Conservation (phyloP, 805 yeast genomes). For the Grigorovia humatica region DNA sequence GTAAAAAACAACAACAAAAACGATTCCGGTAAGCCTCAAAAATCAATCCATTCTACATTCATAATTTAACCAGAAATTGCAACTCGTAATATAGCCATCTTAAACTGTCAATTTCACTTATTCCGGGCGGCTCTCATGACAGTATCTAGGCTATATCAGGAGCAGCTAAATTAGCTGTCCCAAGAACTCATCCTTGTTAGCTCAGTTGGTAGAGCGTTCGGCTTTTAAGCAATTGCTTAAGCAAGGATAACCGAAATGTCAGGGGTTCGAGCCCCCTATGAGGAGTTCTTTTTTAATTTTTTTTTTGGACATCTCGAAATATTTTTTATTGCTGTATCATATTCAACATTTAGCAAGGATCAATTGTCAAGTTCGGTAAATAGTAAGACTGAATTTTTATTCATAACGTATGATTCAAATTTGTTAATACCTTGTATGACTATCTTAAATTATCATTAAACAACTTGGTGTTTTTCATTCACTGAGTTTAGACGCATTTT, state of each 20-base stretch:
- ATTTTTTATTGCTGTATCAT: neutral
- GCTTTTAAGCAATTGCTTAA: slow-evolving; percentile 45
- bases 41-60: too few species aligned
- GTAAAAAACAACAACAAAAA: too few species aligned
- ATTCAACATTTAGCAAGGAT: slow-evolving; percentile 33
- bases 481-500: too few species aligned
- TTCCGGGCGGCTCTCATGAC: too few species aligned
- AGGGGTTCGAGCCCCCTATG: slow-evolving; percentile 44
- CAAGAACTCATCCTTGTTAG: slow-evolving; percentile 41
- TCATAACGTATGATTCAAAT: slow-evolving; percentile 69
- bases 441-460: slow-evolving; percentile 25
- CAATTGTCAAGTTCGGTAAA: slow-evolving; percentile 45
- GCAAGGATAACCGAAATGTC: slow-evolving; percentile 38
- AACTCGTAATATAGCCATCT: too few species aligned
- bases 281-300: slow-evolving; percentile 29
- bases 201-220: slow-evolving; percentile 67
- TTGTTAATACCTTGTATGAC: slow-evolving; percentile 25
- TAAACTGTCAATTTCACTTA: too few species aligned
- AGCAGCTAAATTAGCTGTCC: too few species aligned
- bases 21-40: too few species aligned
- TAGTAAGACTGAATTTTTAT: slow-evolving; percentile 72
- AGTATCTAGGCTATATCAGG: too few species aligned
- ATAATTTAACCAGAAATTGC: too few species aligned
- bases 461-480: slow-evolving; percentile 19
- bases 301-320: too few species aligned